Evolutionary conservation across 768 basidiomycete genomes (phyloP), one percentile per base, ranked within the genome.

Genomic region (Panaeolus cyanescens): DNA sequence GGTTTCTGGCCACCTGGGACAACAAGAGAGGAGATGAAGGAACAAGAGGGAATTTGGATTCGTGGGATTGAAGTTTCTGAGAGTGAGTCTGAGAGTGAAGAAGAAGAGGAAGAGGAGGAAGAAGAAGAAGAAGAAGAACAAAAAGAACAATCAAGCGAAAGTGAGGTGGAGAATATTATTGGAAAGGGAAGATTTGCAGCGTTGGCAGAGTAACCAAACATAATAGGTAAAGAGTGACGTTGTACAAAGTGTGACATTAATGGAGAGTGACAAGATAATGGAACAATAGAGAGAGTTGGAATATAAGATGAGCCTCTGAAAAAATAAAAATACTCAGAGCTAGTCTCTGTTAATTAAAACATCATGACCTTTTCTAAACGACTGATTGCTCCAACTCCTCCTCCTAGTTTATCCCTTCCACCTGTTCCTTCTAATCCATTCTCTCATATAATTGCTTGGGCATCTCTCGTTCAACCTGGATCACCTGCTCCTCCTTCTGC

Each of bases 1-100:
- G 90, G 85, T 31, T 96, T 95, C 74, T 91, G 89, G 86, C 93
- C 94, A 7, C 88, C 90, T 12, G 82, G 70, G 1, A 78, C 71
- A 4, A 67, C 72, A 13, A 56, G 71, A 36, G 71, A 72, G 15
- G 56, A 61, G 40, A 59, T 75, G 8, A 60, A 61, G 19, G 53
- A 36, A 33, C 25, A 32, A 10, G 68, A 73, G 53, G 55, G 59
- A n/a, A 83, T 91, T 62, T 89, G 88, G 88, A 79, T 90, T 56
- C 77, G 78, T 54, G 72, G 75, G 32, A 67, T 61, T 1, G 75
- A 73, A 58, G 68, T 66, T 2, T 68, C 64, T 5, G 64, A 58
- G 10, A 64, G 60, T 8, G 59, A 60, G 56, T 53, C 20, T 17
- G 65, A 72, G 17, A 61, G 56, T 20, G 66, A 68, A 50, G 64